Base-by-base conservation (phyloP, 164 flowering plant species). In the Macadamia integrifolia region DNA sequence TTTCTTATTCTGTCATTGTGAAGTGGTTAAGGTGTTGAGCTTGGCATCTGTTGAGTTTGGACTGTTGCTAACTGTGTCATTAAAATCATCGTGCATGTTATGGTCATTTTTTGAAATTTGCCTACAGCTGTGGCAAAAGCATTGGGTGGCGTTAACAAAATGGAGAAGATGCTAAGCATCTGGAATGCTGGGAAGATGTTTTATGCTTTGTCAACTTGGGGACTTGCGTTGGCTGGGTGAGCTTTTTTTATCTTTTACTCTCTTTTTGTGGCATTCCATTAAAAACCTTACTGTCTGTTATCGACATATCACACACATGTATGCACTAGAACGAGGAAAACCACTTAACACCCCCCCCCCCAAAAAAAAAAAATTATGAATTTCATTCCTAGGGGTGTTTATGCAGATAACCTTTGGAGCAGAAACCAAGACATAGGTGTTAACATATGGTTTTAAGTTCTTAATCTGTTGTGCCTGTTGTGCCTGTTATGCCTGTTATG, bases 111-210 rank as follows among this genome's bases (percentile, higher is more conserved):
- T 68, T 10, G 18, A n/a, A 30, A 23, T 40, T 28, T 63, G 28
- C 55, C 62, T 81, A 80, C 86, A 90, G 98, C 81, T 83, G 66
- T 94, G 32, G 68, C 81, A 1, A 81, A 82, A 73, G 88, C 91
- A 53, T 67, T 94, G 69, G 81, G 74, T 64, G 82, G 86, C 63
- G 66, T 85, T 81, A 88, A 73, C 78, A 89, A 82, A 71, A 50
- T 85, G 63, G 95, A 85, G 73, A 86, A 82, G 80, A 74, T 90
- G 79, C 42, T 85, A 35, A 67, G 80, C 61, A 74, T 92, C 53
- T 94, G 98, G 99, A 88, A 88, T 82, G 92, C 97, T 61, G 96
- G 89, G 65, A 80, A 73, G 69, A 60, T 88, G 77, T 85, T 94
- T 63, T 94, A 92, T 77, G 64, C 84, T 50, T 65, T 94, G 9